A percentile compares a stretch with the other conserved stretches of the same genome.
phyloP scores from a whole-genome alignment of 2,329 filamentous ascomycete genomes.

The Ophiostoma sp. region DNA sequence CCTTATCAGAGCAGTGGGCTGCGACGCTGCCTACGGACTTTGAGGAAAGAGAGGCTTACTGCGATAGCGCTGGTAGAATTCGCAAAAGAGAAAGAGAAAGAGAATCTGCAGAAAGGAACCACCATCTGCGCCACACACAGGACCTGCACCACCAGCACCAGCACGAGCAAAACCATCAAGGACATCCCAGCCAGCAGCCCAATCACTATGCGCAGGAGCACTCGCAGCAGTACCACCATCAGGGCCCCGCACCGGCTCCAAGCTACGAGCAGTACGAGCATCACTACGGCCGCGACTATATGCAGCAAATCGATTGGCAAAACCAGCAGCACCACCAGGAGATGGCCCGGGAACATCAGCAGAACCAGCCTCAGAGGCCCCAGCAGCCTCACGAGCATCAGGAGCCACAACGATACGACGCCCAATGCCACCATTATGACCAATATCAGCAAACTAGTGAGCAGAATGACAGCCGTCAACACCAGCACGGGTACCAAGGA shows the following conservation, averaged over 20 bases:
- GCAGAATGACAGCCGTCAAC: background rate
- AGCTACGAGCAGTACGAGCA: constrained; percentile 2
- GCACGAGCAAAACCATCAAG: background rate
- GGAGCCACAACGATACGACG: background rate
- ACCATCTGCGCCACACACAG: background rate
- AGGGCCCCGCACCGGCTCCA: background rate
- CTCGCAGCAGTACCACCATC: background rate
- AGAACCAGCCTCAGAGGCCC: background rate
- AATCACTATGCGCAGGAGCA: background rate
- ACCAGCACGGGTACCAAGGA: background rate
- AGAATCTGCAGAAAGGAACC: background rate
- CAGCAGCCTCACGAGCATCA: background rate
- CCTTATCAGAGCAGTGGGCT: background rate
- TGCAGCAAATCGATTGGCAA: background rate
- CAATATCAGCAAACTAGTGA: background rate
- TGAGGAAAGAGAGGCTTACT: background rate
- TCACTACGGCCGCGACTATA: background rate
- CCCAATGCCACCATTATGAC: background rate
- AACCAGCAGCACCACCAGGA: background rate
- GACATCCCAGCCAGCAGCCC: background rate
- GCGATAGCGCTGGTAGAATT: background rate
- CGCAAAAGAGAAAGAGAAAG: background rate
- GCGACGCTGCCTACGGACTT: background rate
- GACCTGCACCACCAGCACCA: background rate
- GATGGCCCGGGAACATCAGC: background rate